Percentiles rank a stretch among this genome's conserved stretches.
phyloP scores from a whole-genome alignment of 805 yeast genomes.

The Myxozyma lipomycoides region DNA sequence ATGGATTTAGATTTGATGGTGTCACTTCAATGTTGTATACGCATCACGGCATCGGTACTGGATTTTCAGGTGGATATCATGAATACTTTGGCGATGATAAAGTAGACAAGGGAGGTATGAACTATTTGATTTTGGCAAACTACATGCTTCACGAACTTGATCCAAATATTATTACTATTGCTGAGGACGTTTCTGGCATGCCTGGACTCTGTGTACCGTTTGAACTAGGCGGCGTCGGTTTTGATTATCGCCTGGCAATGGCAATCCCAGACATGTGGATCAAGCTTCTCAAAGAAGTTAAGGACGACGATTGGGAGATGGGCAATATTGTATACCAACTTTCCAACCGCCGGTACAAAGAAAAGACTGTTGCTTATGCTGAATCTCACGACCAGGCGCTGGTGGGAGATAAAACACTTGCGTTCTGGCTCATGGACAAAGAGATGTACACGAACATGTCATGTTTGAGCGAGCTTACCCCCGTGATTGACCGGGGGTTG shows the following conservation, averaged over 20 bases:
- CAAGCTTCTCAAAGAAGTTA: conserved; percentile 74
- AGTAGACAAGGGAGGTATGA: conserved; percentile 83
- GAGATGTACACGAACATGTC: conserved; percentile 98
- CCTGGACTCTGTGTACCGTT: conserved; percentile 86
- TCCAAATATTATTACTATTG: conserved; percentile 66
- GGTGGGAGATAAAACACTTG: conserved; percentile 94
- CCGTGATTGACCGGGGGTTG: conserved; percentile 81
- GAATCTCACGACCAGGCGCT: conserved; percentile 97
- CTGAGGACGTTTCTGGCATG: conserved; percentile 97
- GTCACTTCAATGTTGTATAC: conserved; percentile 88
- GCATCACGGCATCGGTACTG: conserved; percentile 89
- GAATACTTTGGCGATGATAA: conserved; percentile 72
- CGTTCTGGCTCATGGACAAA: conserved; percentile 98
- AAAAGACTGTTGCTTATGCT: conserved; percentile 84
- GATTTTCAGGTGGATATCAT: conserved; percentile 85
- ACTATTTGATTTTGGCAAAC: conserved; percentile 89
- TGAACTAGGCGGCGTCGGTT: conserved; percentile 79
- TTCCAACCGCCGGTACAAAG: conserved; percentile 83
- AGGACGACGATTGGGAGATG: conserved; percentile 90
- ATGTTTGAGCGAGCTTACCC: conserved; percentile 63
- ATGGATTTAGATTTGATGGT: conserved; percentile 96
- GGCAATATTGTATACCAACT: conserved; percentile 73
- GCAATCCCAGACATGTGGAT: conserved; percentile 99
- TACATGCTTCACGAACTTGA: conserved; percentile 57
- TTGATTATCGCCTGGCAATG: conserved; percentile 91